A percentile compares a stretch with the other conserved stretches of the same genome.
phyloP scores from a whole-genome alignment of 2,329 filamentous ascomycete genomes.

The Beauveria rudraprayagi region DNA sequence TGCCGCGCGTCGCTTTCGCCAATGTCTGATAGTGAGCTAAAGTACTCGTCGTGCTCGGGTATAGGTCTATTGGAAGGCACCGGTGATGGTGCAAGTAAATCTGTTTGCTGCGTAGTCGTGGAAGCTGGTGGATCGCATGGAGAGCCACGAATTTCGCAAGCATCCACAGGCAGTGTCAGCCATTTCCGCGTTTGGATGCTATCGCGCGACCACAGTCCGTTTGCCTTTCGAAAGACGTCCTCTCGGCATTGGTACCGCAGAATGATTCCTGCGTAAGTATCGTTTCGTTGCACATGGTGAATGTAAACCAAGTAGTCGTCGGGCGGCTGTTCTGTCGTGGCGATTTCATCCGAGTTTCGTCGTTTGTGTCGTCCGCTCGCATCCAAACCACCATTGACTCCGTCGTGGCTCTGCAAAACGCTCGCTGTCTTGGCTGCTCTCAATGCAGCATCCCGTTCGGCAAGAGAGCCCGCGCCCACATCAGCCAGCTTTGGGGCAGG shows the following conservation, averaged over 20 bases:
- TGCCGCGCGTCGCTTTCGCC: conserved; percentile 20
- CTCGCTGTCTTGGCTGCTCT: conserved; percentile 50
- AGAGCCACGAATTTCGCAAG: conserved; percentile 74
- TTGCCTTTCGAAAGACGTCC: conserved; percentile 75
- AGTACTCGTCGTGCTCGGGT: conserved; percentile 33
- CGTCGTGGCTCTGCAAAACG: conserved; percentile 53
- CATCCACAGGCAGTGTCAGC: conserved; percentile 79
- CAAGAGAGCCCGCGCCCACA: conserved; percentile 46
- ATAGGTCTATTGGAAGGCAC: conserved; percentile 21
- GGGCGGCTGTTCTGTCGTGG: conserved; percentile 46
- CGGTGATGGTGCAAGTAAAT: conserved; percentile 46
- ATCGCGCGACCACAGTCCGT: conserved; percentile 91
- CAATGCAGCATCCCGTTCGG: conserved; percentile 45
- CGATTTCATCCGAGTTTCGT: conserved; percentile 59
- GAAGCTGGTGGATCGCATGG: conserved; percentile 48
- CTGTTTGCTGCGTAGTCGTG: conserved; percentile 32
- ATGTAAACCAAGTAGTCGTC: conserved; percentile 81
- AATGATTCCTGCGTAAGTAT: conserved; percentile 86
- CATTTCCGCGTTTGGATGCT: conserved; percentile 76
- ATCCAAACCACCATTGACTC: conserved; percentile 51
- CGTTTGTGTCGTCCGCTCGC: conserved; percentile 52
- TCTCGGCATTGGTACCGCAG: conserved; percentile 84
- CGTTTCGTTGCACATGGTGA: conserved; percentile 71
- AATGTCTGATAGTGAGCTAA: conserved; percentile 26
- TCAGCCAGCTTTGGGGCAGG: conserved; percentile 40